Conservation (phyloP, 805 yeast species). For the Schwanniomyces yamadae region DNA sequence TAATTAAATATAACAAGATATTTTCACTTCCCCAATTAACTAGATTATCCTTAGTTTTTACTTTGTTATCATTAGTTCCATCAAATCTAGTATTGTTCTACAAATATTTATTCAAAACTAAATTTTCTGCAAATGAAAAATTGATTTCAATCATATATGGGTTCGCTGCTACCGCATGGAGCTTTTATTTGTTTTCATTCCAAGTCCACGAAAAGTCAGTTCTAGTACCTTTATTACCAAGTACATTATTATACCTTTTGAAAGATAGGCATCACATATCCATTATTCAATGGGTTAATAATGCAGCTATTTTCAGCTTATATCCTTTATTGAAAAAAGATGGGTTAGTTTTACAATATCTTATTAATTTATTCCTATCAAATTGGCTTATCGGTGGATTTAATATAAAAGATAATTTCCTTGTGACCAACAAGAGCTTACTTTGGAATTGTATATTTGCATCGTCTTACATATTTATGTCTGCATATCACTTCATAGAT, state of each 20-base stretch:
- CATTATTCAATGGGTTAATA: conserved; percentile 83
- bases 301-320: conserved; percentile 79
- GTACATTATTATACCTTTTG: conserved; percentile 61
- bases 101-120: conserved; percentile 22
- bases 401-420: conserved; percentile 14
- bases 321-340: conserved; percentile 86
- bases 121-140: conserved; percentile 14
- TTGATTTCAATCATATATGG: conserved; percentile 51
- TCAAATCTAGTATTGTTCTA: conserved; percentile 36
- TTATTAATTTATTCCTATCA: conserved; percentile 56
- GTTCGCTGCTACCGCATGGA: conserved; percentile 78
- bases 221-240: conserved; percentile 82
- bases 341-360: conserved; percentile 69
- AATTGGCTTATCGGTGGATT: conserved; percentile 31
- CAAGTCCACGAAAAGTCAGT: conserved; percentile 97
- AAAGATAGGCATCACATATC: conserved; percentile 62
- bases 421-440: conserved; percentile 22
- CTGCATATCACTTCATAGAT: conserved; percentile 56
- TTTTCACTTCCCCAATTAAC: conserved; percentile 62
- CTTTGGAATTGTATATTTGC: conserved; percentile 27
- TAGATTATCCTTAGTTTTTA: conserved; percentile 51
- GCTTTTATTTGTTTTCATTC: conserved; percentile 86
- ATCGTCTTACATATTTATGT: conserved; percentile 42
- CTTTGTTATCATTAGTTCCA: conserved; percentile 41
- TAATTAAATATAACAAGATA: conserved; percentile 63